Evolutionary conservation across 2,329 filamentous ascomycete species (phyloP), one percentile per base, ranked within the genome.

Genomic region (Fonsecaea pugnacius): DNA sequence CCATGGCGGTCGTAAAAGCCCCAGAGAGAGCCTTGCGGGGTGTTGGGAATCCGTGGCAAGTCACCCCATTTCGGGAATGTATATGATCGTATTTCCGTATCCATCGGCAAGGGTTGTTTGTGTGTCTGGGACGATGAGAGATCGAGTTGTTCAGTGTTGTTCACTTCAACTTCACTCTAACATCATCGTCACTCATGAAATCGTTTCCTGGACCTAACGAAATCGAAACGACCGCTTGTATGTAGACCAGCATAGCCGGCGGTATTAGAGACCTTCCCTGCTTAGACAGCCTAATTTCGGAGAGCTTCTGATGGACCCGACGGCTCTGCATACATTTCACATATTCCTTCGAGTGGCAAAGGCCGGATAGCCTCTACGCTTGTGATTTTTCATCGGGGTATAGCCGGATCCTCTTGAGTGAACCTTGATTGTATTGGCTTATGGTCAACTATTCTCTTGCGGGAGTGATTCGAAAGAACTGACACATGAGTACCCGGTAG

Each of bases 11-110:
- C 53, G 27, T 32, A 56, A 38, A 56, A 14, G 21, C 53, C 53
- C 53, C 53, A 56, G 18, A 33, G 32, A n/a, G 35, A 56, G 32
- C 53, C 53, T 38, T 56, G 32, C 18, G 53, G 53, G 16, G 32
- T 56, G 32, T 36, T 36, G 32, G 53, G 32, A 16, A 56, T 21
- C 27, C 14, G 16, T 32, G 53, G 53, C n/a, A 56, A n/a, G 21
- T 56, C 32, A 2, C 38, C 33, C 9, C 10, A 56, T 16, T 43
- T 21, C 27, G 33, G n/a, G 18, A 56, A 33, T 35, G 16, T 38
- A 38, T 38, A 38, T 38, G 36, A n/a, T 16, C 16, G 36, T 38
- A 6, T 30, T 30, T 38, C 14, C 36, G 16, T 16, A 16, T 4
- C 36, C 36, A 38, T 38, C 12, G 36, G 36, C 14, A 38, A 38